These are phyloP conservation scores for Fusarium gaditjirri DNA, from an alignment of 2,329 filamentous ascomycete genomes.

Conservation along the genomic window DNA sequence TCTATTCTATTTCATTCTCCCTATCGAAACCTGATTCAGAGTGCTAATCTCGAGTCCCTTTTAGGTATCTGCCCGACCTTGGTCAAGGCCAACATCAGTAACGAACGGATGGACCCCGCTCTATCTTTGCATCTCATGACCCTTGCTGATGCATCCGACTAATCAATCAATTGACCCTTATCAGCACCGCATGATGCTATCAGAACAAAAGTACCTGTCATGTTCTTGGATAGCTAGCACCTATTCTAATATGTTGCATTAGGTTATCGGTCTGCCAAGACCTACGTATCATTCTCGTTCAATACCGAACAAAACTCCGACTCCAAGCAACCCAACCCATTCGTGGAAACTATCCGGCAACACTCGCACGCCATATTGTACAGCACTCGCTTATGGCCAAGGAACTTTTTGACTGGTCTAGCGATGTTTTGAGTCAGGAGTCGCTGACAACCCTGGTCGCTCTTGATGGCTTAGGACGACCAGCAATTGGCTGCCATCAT, in stretches of 20 bases:
- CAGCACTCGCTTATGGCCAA: background rate
- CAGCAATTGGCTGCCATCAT: slow-evolving; percentile 17
- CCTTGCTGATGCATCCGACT: slow-evolving; percentile 12
- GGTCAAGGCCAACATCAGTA: background rate
- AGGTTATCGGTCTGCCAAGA: slow-evolving; percentile 24
- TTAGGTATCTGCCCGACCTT: background rate
- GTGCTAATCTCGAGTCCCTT: background rate
- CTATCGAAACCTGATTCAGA: background rate
- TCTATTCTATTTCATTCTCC: background rate
- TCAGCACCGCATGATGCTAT: slow-evolving; percentile 19
- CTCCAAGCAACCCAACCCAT: background rate
- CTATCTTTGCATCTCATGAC: slow-evolving; percentile 7
- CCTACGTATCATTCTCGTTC: background rate
- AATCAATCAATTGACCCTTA: slow-evolving; percentile 23
- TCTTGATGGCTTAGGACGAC: background rate
- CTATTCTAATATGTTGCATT: slow-evolving; percentile 10
- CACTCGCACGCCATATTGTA: slow-evolving; percentile 14
- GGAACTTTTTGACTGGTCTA: slow-evolving; percentile 11
- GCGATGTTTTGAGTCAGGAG: slow-evolving; percentile 7
- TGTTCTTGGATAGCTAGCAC: slow-evolving; percentile 5
- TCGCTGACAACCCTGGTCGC: slow-evolving; percentile 7
- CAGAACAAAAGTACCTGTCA: slow-evolving; percentile 30
- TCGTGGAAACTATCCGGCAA: slow-evolving; percentile 13
- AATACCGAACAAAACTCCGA: slow-evolving; percentile 1
- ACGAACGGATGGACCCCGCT: background rate